These are phyloP conservation scores for Pseudogymnoascus sp. DNA, from an alignment of 2,329 filamentous ascomycete species.

Conservation along the genomic window DNA sequence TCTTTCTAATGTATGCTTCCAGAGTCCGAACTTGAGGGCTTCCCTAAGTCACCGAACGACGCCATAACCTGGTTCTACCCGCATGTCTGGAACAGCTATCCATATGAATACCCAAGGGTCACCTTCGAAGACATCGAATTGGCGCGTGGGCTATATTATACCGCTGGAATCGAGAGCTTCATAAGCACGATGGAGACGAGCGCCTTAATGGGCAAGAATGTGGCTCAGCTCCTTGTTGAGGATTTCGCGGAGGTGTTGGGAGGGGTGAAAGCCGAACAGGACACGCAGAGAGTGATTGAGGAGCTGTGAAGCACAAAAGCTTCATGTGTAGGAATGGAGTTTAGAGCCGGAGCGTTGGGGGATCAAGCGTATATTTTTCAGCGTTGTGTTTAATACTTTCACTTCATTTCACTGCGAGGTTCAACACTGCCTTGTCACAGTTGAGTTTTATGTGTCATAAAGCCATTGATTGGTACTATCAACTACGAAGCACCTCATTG, in stretches of 20 bases:
- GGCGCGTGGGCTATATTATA: conserved; percentile 60
- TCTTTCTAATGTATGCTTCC: conserved; percentile 13
- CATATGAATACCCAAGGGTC: conserved; percentile 71
- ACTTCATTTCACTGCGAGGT: not conserved
- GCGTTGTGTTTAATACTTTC: not conserved
- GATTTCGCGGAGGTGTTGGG: conserved; percentile 36
- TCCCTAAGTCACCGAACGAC: conserved; percentile 15
- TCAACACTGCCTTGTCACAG: not conserved
- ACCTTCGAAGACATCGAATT: conserved; percentile 78
- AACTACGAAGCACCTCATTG: conserved; percentile 7
- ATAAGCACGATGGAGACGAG: conserved; percentile 98
- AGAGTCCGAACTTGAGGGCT: conserved; percentile 20
- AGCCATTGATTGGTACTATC: conserved; percentile 7
- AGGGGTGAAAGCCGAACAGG: not conserved
- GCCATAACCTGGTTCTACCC: conserved; percentile 69
- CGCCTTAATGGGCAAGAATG: conserved; percentile 81
- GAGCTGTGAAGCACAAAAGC: conserved; percentile 10
- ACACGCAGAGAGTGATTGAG: conserved; percentile 7
- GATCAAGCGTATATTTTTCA: not conserved
- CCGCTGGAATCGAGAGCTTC: conserved; percentile 77
- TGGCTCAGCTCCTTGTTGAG: conserved; percentile 63
- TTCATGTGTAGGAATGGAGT: not conserved
- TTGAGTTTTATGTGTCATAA: not conserved
- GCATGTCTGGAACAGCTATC: conserved; percentile 77
- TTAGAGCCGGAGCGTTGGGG: not conserved